Conservation (phyloP, 805 yeast genomes). For the Monosporozyma siamensis region DNA sequence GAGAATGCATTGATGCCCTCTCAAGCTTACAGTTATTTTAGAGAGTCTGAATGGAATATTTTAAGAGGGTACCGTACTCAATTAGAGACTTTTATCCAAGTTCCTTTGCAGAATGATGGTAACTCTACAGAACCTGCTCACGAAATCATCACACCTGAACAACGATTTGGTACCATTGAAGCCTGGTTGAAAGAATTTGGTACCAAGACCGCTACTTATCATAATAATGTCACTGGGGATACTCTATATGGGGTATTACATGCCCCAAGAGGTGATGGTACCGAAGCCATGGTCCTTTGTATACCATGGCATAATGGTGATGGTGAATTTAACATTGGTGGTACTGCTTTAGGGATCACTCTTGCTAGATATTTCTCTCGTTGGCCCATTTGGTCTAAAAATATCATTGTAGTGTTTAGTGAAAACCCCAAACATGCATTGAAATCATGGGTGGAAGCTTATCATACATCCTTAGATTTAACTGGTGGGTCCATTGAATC, state of each 20-base stretch:
- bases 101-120: slow-evolving; percentile 19
- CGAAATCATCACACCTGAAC: slow-evolving; percentile 9
- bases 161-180: slow-evolving; percentile 40
- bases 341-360: slow-evolving; percentile 61
- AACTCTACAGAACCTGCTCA: slow-evolving; percentile 3
- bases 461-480: slow-evolving; percentile 71
- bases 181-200: slow-evolving; percentile 67
- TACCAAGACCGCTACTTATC: slow-evolving; percentile 46
- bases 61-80: slow-evolving; percentile 67
- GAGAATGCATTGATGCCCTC: slow-evolving; percentile 97
- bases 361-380: slow-evolving; percentile 71
- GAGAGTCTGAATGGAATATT: slow-evolving; percentile 92
- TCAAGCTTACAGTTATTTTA: slow-evolving; percentile 82
- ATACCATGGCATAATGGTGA: slow-evolving; percentile 80
- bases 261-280: slow-evolving; percentile 92
- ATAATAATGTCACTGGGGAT: slow-evolving; percentile 34
- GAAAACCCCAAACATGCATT: slow-evolving; percentile 59
- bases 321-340: slow-evolving; percentile 64
- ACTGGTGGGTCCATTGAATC: slow-evolving; percentile 94
- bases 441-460: slow-evolving; percentile 87
- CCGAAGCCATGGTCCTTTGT: slow-evolving; percentile 85
- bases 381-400: slow-evolving; percentile 94
- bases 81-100: slow-evolving; percentile 26
- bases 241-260: slow-evolving; percentile 74
- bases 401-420: slow-evolving; percentile 78